These are phyloP conservation scores for Nakazawaea pomicola DNA, from an alignment of 805 yeast genomes.

Conservation along the genomic window DNA sequence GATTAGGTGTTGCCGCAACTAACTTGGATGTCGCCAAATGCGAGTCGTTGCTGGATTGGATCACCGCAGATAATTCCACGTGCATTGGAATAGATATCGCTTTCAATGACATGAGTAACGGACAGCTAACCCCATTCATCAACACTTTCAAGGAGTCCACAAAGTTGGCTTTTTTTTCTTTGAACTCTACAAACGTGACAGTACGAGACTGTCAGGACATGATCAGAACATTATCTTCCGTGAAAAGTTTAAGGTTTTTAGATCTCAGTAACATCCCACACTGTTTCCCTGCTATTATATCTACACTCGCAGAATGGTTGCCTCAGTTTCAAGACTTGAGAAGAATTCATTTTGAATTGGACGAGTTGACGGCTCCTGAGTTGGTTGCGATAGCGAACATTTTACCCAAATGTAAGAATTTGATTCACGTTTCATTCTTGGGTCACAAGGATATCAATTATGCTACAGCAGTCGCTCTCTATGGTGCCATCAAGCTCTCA, in stretches of 20 bases:
- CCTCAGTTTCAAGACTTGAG: constrained; percentile 41
- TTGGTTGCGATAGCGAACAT: constrained; percentile 44
- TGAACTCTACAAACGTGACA: constrained; percentile 44
- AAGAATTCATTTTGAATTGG: constrained; percentile 51
- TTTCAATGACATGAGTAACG: constrained; percentile 44
- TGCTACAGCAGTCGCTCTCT: constrained; percentile 43
- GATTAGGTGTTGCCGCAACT: constrained; percentile 52
- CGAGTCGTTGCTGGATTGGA: constrained; percentile 41
- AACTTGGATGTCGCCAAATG: constrained; percentile 39
- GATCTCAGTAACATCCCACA: constrained; percentile 51
- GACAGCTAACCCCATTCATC: constrained; percentile 42
- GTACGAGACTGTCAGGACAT: constrained; percentile 33
- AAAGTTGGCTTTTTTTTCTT: constrained; percentile 44
- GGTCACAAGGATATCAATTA: constrained; percentile 44
- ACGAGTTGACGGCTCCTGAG: constrained; percentile 41
- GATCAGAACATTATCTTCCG: constrained; percentile 31
- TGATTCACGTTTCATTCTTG: constrained; percentile 48
- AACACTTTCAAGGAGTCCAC: constrained; percentile 31
- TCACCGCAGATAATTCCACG: constrained; percentile 34
- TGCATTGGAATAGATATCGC: constrained; percentile 55
- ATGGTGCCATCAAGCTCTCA: constrained; percentile 43
- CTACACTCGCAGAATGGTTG: constrained; percentile 36
- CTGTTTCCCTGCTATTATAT: constrained; percentile 45
- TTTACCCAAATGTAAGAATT: constrained; percentile 40
- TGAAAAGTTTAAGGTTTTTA: constrained; percentile 40